Evolutionary conservation across 768 basidiomycete species (phyloP), one percentile per base, ranked within the genome.

Genomic region (Mycena floridula): DNA sequence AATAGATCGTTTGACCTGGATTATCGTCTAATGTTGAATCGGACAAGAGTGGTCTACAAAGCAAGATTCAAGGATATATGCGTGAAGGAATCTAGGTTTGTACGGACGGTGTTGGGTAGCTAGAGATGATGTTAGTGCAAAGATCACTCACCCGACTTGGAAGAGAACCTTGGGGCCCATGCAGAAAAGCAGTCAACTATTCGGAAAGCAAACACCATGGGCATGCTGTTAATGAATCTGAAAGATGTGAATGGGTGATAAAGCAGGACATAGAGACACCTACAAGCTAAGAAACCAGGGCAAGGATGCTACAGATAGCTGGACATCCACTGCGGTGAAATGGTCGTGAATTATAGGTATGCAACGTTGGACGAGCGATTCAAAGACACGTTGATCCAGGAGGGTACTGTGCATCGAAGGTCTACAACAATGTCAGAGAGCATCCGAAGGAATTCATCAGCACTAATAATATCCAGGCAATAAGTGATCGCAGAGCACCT

Each of bases 121-220:
- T n/a, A n/a, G n/a, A n/a, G n/a, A n/a, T n/a, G n/a, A n/a, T n/a
- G n/a, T n/a, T n/a, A n/a, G n/a, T n/a, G n/a, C n/a, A n/a, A n/a
- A n/a, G n/a, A n/a, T n/a, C n/a, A 81, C 80, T 62, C 60, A 93
- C 90, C 93, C 95, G 43, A 99, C 90, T 78, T 99, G 96, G 71
- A 99, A 99, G 32, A 99, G 68, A 2, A 99, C 96, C 55, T 95
- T 98, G 0, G 94, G 91, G 0, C 96, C 96, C 95, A 99, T 97
- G 54, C 92, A 93, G 67, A 97, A 85, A 97, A 94, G 60, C 94
- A 97, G 60, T 98, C 94, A 2, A 94, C 91, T 58, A 96, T 89
- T 25, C 96, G 81, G 72, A 96, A 99, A 0, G 95, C 95, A 57
- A 98, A 99, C 32, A 99, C 82, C 79, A 98, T 86, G 2, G 93